Percentiles rank a stretch among this genome's conserved stretches.
Evolutionary conservation across 306 rosid genomes (phyloP).

Genomic region (Sicyos baderoa): DNA sequence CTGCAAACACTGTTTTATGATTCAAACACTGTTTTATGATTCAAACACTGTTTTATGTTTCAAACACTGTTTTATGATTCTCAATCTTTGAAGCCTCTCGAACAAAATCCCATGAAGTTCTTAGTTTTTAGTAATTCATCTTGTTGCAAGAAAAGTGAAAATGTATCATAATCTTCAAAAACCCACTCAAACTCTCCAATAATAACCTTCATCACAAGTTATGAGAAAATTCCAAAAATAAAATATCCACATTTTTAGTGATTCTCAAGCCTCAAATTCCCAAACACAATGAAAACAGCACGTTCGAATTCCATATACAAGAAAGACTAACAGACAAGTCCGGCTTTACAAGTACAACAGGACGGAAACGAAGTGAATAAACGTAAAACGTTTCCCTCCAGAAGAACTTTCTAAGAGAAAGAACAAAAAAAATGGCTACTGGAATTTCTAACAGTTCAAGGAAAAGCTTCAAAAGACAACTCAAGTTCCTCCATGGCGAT

Average conservation of each 20-base stretch:
- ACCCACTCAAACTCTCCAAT: no score
- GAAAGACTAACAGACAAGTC: not conserved
- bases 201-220: no score
- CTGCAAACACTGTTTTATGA: no score
- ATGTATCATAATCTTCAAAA: no score
- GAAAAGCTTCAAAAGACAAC: not conserved
- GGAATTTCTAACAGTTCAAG: not conserved
- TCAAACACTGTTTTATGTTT: no score
- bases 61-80: no score
- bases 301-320: not conserved
- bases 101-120: no score
- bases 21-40: no score
- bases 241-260: not conserved
- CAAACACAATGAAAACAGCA: not conserved
- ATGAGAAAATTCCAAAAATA: no score
- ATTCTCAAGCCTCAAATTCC: not conserved
- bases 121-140: no score
- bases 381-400: not conserved
- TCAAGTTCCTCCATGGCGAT: slow-evolving; percentile 67
- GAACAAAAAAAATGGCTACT: slow-evolving; percentile 8
- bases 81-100: no score
- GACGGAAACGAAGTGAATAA: not conserved
- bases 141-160: no score
- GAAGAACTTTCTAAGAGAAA: not conserved
- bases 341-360: not conserved